Evolutionary conservation across 345 rosid genomes (phyloP), one percentile per base, ranked within the genome.

Genomic region (Melastoma malabathricum): DNA sequence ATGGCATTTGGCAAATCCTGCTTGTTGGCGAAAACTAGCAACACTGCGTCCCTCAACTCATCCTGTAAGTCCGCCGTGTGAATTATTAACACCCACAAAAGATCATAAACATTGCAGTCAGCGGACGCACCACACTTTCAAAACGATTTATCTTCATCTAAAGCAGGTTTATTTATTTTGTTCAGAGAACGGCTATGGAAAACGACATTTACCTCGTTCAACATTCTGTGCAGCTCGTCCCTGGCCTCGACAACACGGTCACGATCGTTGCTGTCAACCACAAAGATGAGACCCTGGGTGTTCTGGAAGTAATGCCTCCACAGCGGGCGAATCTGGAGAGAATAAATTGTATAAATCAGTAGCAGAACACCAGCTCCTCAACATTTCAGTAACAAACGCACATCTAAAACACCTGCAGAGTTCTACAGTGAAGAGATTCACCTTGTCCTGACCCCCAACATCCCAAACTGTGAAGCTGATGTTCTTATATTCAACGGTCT

Each of bases 371-470:
- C 19, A 3, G 15, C 25, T 31, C 15, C 15, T 27, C 54, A 19
- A 29, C 15, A 51, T 27, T 27, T 51, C 16, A 27, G 20, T 10
- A 51, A 51, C 31, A 27, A 34, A 1, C 12, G 38, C 12, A 7
- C 41, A 34, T 34, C 10, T 8, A 34, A 6, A 34, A 34, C 41
- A 29, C 38, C 9, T 2, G 8, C 5, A 29, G 38, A 29, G 38
- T 29, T 29, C 38, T 29, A 6, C 38, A 29, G n/a, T 10, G 9
- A 1, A 8, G 2, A 34, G 10, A 34, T 34, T 34, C 69, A 84
- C 90, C 89, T 88, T 84, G 81, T 88, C 96, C 67, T 88, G 96
- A 62, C 96, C 96, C 48, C 96, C 96, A 3, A 88, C 96, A 76
- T 84, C 96, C 96, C 96, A 77, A 22, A 80, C 86, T 6, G 86